Evolutionary conservation across 257 asterid genomes (phyloP).

Genomic region (Solanum commersonii): DNA sequence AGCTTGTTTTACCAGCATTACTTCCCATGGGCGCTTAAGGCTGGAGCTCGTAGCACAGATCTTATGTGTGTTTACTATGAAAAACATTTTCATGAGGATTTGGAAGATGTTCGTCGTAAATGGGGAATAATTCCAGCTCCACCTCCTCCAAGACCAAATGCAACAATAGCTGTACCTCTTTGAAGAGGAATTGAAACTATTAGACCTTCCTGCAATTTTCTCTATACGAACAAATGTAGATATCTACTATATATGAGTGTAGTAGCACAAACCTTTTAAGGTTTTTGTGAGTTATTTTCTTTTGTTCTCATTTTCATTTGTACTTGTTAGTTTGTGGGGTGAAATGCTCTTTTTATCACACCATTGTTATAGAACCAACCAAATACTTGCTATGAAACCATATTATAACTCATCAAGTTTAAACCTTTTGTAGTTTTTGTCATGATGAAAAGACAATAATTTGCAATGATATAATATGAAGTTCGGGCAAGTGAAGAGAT

Average conservation of each 20-base stretch:
- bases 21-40: conserved; percentile 90
- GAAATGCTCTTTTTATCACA: not conserved
- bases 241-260: not conserved
- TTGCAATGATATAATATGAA: not conserved
- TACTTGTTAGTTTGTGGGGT: not conserved
- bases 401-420: not conserved
- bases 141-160: conserved; percentile 23
- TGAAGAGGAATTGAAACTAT: conserved; percentile 4
- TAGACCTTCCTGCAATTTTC: not conserved
- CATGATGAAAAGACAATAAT: not conserved
- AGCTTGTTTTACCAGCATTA: conserved; percentile 73
- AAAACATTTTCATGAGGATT: conserved; percentile 70
- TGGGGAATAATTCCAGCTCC: conserved; percentile 86
- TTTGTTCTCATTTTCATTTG: not conserved
- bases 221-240: not conserved
- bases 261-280: not conserved
- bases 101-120: conserved; percentile 72
- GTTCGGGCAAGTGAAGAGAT: fast-evolving
- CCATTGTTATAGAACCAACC: not conserved
- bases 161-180: not conserved
- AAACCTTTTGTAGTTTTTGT: not conserved
- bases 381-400: not conserved
- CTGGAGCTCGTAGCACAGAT: conserved; percentile 71
- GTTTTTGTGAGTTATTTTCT: not conserved
- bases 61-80: conserved; percentile 86